A percentile compares a stretch with the other conserved stretches of the same genome.
phyloP scores from a whole-genome alignment of 306 rosid species.

The Quercus glauca region DNA sequence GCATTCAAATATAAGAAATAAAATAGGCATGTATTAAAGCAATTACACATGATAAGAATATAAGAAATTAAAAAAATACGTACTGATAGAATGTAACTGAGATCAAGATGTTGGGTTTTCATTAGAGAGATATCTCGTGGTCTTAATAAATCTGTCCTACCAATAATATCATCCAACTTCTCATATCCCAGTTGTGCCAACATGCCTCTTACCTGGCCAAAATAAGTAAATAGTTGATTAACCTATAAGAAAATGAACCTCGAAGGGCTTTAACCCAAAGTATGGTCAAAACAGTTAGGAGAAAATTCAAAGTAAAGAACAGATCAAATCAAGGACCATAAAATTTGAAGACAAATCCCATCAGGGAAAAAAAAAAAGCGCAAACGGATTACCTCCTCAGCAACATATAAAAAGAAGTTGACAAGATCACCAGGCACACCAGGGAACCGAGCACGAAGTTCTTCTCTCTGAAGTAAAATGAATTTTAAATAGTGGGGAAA shows the following conservation, averaged over 20 bases:
- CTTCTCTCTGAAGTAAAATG: constrained; percentile 75
- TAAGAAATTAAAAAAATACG: constrained; percentile 29
- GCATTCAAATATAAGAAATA: constrained; percentile 21
- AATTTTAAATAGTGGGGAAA: background rate
- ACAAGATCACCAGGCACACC: constrained; percentile 99
- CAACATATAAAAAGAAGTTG: constrained; percentile 88
- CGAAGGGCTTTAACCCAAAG: background rate
- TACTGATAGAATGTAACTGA: constrained; percentile 73
- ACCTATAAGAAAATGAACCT: background rate
- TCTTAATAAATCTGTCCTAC: constrained; percentile 69
- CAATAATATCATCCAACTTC: constrained; percentile 91
- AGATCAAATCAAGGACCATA: constrained; percentile 14
- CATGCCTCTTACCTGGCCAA: constrained; percentile 84
- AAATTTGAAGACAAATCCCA: constrained; percentile 10
- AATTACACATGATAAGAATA: background rate
- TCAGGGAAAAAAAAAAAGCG: background rate
- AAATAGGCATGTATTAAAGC: background rate
- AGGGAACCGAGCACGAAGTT: constrained; percentile 97
- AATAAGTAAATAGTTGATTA: background rate
- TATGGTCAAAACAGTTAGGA: background rate
- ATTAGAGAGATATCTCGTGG: constrained; percentile 83
- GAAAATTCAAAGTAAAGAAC: background rate
- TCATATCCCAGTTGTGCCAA: constrained; percentile 94
- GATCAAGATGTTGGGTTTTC: constrained; percentile 95
- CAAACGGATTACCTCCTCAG: constrained; percentile 77